Evolutionary conservation across 441 rosid genomes (phyloP).

Genomic region (Macaranga tanarius): DNA sequence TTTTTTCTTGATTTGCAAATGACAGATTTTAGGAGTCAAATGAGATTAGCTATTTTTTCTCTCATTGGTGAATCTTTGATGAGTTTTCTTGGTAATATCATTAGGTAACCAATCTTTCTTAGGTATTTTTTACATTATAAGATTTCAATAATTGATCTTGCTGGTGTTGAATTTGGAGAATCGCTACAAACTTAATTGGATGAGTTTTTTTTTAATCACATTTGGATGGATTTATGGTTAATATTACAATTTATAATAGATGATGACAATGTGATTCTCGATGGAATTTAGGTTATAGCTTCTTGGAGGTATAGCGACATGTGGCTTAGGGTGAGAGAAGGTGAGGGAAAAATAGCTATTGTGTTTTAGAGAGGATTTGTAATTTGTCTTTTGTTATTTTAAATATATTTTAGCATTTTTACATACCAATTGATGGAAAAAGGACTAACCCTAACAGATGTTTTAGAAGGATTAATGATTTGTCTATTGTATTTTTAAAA

Average conservation of each 20-base stretch:
- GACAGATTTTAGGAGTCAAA: conserved; percentile 17
- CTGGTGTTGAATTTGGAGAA: conserved; percentile 18
- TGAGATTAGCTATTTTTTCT: conserved; percentile 36
- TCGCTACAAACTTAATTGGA: conserved; percentile 23
- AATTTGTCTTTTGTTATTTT: too few species aligned
- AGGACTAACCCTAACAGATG: too few species aligned
- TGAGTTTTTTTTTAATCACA: too few species aligned
- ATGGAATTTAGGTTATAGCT: conserved; percentile 24
- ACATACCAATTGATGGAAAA: too few species aligned
- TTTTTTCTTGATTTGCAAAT: conserved; percentile 41
- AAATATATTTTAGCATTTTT: too few species aligned
- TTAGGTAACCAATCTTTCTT: conserved; percentile 22
- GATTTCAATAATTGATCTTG: conserved; percentile 26
- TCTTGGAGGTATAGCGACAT: conserved; percentile 22
- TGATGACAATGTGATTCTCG: conserved; percentile 10
- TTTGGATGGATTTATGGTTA: conserved; percentile 23
- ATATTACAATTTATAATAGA: conserved; percentile 11
- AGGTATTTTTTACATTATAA: conserved; percentile 38
- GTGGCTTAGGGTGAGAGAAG: conserved; percentile 27
- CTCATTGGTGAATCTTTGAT: conserved; percentile 27
- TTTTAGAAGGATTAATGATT: too few species aligned
- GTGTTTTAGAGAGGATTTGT: too few species aligned
- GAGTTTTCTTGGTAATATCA: conserved; percentile 17
- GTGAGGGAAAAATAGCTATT: too few species aligned
- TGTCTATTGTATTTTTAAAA: too few species aligned